Evolutionary conservation across 2,329 filamentous ascomycete species (phyloP), one percentile per base, ranked within the genome.

Genomic region (Fragosphaeria purpurea): DNA sequence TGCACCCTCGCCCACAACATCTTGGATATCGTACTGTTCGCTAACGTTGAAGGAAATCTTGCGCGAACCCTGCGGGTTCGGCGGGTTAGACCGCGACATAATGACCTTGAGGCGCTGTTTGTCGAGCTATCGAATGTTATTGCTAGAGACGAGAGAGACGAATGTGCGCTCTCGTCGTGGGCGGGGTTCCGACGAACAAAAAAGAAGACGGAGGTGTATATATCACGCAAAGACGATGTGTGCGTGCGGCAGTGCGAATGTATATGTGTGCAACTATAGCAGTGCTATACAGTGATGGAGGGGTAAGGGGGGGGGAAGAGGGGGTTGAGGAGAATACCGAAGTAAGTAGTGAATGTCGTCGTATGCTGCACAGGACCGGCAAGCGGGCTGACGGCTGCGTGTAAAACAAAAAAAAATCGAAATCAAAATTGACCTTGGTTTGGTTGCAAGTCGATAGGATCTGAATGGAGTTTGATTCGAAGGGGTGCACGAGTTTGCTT

Each of bases 41-140:
- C 90, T 96, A 56, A 98, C 93, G 65, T 98, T 98, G 83, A 98
- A 98, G 51, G 90, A 97, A 68, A 98, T 98, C 80, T 97, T 98
- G 67, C 93, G 80, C 61, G 82, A 84, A 61, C 79, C 79, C 62
- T 76, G 70, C 52, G 76, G 70, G 67, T 75, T 80, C 61, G 73
- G 77, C 58, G 75, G 67, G 62, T 73, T 70, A 53, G 76, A 63
- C 62, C 77, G 77, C 63, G 77, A 80, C 77, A 81, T 80, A 62
- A 53, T 64, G 56, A 41, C 11, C 10, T 42, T 11, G 30, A 40
- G 11, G 11, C 11, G 7, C 43, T 22, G 22, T 22, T 22, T 22
- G 22, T 22, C 22, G 22, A 22, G 22, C 22, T 22, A 22, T 22
- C 22, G 22, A 22, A 22, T 10, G 39, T 40, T 40, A 37, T 37